Conservation (phyloP, 441 rosid genomes). For the Gossypium laxum region DNA sequence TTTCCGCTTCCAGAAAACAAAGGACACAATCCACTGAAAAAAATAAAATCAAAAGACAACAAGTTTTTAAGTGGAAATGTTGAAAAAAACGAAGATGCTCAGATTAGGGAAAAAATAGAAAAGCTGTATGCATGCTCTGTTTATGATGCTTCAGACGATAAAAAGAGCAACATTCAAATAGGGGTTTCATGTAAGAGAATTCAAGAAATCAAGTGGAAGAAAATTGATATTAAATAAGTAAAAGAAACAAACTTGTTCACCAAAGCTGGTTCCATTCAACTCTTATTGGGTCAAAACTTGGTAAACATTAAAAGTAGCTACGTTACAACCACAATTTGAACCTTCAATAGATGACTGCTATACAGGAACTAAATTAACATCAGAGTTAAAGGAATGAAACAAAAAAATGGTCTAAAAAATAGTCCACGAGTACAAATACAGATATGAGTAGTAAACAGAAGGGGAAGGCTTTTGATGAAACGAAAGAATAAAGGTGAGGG, state of each 20-base stretch:
- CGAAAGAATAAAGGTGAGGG: not conserved
- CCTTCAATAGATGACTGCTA: not conserved
- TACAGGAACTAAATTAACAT: not conserved
- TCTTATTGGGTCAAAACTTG: not conserved
- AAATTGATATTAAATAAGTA: not conserved
- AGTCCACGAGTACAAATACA: not conserved
- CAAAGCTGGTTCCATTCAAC: not conserved
- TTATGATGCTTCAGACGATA: not conserved
- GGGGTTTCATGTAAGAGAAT: not conserved
- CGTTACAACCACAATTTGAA: not conserved
- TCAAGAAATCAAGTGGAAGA: not conserved
- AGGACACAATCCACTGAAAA: conserved; percentile 63
- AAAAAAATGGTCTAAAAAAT: not conserved
- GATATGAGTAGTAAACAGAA: not conserved
- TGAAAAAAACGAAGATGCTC: not conserved
- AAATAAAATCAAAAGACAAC: not conserved
- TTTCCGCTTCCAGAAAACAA: conserved; percentile 68
- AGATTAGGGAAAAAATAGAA: not conserved
- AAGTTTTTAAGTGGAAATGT: not conserved
- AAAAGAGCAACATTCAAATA: not conserved
- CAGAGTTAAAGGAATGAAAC: not conserved
- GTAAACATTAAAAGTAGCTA: not conserved
- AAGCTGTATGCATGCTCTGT: not conserved
- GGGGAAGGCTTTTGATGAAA: not conserved
- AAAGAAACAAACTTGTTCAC: not conserved